Base-by-base conservation (phyloP, 352 stramenopile species). In the Phytopythium kandeliae region DNA sequence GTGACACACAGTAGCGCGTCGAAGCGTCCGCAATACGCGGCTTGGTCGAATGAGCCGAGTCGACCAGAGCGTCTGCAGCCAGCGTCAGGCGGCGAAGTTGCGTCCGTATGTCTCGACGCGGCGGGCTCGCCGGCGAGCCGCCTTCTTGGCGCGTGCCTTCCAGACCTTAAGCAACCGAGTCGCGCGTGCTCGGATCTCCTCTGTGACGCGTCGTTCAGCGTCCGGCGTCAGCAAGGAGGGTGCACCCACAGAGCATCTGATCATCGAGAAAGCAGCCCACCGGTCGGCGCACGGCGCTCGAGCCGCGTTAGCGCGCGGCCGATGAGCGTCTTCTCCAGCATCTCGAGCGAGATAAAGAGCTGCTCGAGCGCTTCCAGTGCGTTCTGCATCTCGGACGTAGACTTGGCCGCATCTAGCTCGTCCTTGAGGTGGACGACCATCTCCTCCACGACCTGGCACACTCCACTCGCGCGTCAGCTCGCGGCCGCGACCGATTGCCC, bases 341-440 rank as follows among this genome's bases (percentile, higher is more conserved):
- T 86, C 56, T 92, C 81, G 19, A 92, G 71, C 43, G 81, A 92
- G 30, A 92, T 65, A 56, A 87, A 92, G 19, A 84, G 58, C 40
- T 65, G 50, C 41, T 86, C 78, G n/a, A 92, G 62, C 38, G 64
- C 68, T 12, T 75, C 63, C 12, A 92, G 51, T 1, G 83, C 51
- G 17, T 48, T 60, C 21, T 72, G 34, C 69, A 89, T 85, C 24
- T 76, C 74, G 31, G 40, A 48, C 1, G 55, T 57, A 1, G 66
- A 84, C 35, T 64, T 74, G 22, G 71, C 74, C 26, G 68, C 70
- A 28, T 92, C 76, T 22, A 92, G 57, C 49, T 89, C 78, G 28
- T 89, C 76, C 25, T 73, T 75, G 26, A 92, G 54, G 47, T 74
- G 69, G 52, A 83, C 61, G 40, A 92, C 71, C 30, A 55, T 56